Conservation (phyloP, 495 filamentous ascomycete species). For the Halenospora varia region DNA sequence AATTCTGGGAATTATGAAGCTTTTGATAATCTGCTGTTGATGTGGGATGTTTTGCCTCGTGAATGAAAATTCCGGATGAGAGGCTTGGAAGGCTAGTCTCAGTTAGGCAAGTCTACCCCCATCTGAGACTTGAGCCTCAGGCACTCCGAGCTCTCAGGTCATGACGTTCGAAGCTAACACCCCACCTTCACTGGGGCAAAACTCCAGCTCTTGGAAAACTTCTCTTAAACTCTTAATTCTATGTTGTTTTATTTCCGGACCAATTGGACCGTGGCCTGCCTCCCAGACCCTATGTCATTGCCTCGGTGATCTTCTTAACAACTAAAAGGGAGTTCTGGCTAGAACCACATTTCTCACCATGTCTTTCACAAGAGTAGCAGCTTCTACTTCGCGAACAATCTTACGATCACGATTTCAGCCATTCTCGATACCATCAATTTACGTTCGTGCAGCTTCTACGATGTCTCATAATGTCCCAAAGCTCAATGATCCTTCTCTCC, state of each 20-base stretch:
- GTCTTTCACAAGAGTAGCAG: slow-evolving; percentile 18
- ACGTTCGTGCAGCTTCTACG: slow-evolving; percentile 17
- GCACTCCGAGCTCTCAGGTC: not conserved
- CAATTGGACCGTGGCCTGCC: not conserved
- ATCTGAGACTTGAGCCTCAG: not conserved
- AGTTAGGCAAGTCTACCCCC: not conserved
- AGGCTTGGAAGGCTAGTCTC: not conserved
- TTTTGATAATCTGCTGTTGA: no score
- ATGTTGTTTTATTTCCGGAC: not conserved
- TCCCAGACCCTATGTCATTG: slow-evolving; percentile 4
- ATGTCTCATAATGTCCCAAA: slow-evolving; percentile 31
- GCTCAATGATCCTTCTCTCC: slow-evolving; percentile 79
- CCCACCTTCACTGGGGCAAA: not conserved
- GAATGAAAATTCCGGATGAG: no score
- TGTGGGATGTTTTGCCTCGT: no score
- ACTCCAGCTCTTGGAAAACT: not conserved
- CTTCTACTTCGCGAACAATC: slow-evolving; percentile 15
- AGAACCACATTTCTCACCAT: slow-evolving; percentile 3
- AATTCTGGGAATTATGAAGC: not conserved
- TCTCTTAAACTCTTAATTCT: not conserved
- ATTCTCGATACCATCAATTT: slow-evolving; percentile 16
- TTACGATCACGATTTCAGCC: slow-evolving; percentile 23
- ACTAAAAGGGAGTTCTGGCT: not conserved
- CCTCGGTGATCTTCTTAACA: not conserved
- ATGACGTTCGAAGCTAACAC: not conserved